Percentiles rank a stretch among this genome's conserved stretches.
These are phyloP conservation scores for Eucalyptus camaldulensis DNA, from an alignment of 345 rosid genomes.

Conservation along the genomic window DNA sequence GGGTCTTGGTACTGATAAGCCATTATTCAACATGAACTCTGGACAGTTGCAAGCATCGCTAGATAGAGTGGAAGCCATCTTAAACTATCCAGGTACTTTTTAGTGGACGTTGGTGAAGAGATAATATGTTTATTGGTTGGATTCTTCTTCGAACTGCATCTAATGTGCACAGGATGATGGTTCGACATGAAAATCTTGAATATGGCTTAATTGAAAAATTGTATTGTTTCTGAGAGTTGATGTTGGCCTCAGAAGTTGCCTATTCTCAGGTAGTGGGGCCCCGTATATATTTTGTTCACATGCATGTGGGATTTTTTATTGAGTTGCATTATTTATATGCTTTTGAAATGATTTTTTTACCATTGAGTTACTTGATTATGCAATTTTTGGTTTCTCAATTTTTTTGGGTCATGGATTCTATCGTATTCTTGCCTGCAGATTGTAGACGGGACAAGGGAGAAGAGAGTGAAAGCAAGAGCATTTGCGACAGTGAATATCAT, in stretches of 20 bases:
- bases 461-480: not conserved
- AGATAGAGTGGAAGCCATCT: not conserved
- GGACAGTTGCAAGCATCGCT: not conserved
- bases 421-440: not conserved
- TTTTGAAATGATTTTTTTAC: not conserved
- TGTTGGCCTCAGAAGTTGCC: not conserved
- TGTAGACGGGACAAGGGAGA: not conserved
- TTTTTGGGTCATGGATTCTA: not conserved
- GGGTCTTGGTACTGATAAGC: not conserved
- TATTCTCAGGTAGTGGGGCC: not conserved
- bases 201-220: not conserved
- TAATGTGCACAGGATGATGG: not conserved
- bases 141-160: not conserved
- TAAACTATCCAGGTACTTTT: not conserved
- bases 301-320: not conserved
- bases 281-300: not conserved
- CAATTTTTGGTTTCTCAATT: not conserved
- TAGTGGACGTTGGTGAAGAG: not conserved
- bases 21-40: not conserved
- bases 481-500: not conserved
- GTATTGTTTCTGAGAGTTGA: not conserved
- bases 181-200: not conserved
- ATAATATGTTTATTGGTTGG: not conserved
- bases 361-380: not conserved
- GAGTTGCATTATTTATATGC: not conserved